Conservation (phyloP, 2,329 filamentous ascomycete genomes). For the Colletotrichum sp. region DNA sequence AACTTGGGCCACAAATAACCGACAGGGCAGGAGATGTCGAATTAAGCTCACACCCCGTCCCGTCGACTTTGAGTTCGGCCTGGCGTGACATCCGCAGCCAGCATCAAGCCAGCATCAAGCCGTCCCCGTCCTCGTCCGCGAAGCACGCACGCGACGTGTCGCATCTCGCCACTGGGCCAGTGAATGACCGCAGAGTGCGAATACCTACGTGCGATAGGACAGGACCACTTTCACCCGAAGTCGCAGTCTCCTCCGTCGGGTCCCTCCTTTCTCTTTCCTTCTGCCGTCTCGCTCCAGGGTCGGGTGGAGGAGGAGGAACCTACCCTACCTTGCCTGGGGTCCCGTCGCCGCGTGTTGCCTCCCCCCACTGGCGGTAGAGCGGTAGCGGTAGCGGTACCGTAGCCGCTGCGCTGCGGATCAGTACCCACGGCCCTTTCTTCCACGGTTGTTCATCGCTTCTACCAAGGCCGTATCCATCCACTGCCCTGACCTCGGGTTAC, state of each 20-base stretch:
- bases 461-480: background rate
- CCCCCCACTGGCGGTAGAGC: background rate
- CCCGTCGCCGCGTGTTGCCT: background rate
- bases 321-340: background rate
- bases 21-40: conserved; percentile 6
- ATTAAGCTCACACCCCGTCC: conserved; percentile 17
- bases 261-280: conserved; percentile 1
- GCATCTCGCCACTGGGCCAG: background rate
- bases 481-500: background rate
- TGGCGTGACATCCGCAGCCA: conserved; percentile 1
- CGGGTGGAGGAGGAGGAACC: background rate
- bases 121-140: background rate
- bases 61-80: background rate
- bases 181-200: background rate
- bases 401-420: background rate
- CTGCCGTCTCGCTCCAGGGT: background rate
- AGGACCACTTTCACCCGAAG: conserved; percentile 19
- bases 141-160: background rate
- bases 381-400: background rate
- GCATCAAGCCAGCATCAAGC: background rate
- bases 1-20: background rate
- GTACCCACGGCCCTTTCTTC: background rate
- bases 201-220: background rate
- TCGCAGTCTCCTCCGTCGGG: conserved; percentile 8
- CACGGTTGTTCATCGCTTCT: background rate